Base-by-base conservation (phyloP, 495 filamentous ascomycete species). In the Neurospora sp. region DNA sequence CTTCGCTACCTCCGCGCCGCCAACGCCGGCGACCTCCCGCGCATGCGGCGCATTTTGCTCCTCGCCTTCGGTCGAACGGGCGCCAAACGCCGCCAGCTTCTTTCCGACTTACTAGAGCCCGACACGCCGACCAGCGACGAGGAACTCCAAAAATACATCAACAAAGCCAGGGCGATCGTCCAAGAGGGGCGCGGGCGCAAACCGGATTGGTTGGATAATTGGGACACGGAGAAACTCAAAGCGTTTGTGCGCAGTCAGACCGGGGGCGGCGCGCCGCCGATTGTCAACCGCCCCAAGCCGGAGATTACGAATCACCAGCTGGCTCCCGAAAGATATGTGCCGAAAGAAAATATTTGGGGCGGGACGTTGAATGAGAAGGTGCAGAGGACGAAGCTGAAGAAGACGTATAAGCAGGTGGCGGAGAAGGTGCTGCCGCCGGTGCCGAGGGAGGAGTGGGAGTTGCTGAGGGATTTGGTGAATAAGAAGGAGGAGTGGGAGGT, bases 21-120 rank as follows among this genome's bases (percentile, higher is more conserved):
- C 73, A 85, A 84, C 62, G 70, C 73, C 44, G 95, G 95, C 38
- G 88, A 92, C 71, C 60, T 84, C 14, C 76, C 81, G 10, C 87
- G 90, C 18, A 84, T 97, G 38, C 82, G 87, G 39, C 90, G 86
- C 44, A 84, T 97, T 12, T 80, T 97, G 27, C 76, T 86, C 6
- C 76, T 87, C 62, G 88, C 91, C 38, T 96, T 96, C 80, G 96
- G 94, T 4, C 90, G 95, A 39, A 81, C 82, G 4, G 95, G 95
- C 18, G 88, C 83, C 76, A 87, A 92, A 60, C 86, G 90, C 69
- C 88, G 91, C 42, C 81, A 91, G 60, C 83, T 97, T 35, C 72
- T 93, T 37, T 49, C 79, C 2, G 77, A 84, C 0, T 74, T 94
- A 39, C 74, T 89, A 16, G 72, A 73, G 14, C 81, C 78, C 14